A percentile compares a stretch with the other conserved stretches of the same genome.
These are phyloP conservation scores for Fraxinus paxiana DNA, from an alignment of 305 asterid genomes.

Conservation along the genomic window DNA sequence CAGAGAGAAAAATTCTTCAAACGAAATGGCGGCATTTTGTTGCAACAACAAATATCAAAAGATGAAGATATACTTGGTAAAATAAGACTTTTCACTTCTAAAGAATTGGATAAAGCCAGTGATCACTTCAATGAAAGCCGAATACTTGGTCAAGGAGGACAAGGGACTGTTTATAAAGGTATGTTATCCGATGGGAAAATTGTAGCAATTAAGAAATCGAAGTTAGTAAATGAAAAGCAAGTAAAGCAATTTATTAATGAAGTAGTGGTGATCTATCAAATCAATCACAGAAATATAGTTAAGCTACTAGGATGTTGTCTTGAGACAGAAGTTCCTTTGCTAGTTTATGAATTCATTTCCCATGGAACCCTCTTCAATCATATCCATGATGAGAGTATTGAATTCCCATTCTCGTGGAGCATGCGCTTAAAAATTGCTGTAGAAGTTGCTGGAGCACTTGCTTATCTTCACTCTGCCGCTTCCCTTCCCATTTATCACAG, in stretches of 20 bases:
- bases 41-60: not conserved
- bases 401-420: slow-evolving; percentile 12
- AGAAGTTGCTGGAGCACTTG: slow-evolving; percentile 27
- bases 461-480: slow-evolving; percentile 26
- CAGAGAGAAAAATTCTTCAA: not conserved
- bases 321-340: not conserved
- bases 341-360: not conserved
- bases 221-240: not conserved
- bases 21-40: not conserved
- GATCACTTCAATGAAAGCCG: slow-evolving; percentile 5
- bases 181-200: not conserved
- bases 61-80: not conserved
- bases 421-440: slow-evolving; percentile 22
- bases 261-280: slow-evolving; percentile 6
- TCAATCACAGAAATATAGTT: slow-evolving; percentile 15
- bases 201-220: slow-evolving; percentile 12
- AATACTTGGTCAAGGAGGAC: not conserved
- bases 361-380: slow-evolving; percentile 17
- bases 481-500: slow-evolving; percentile 20
- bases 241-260: slow-evolving; percentile 17
- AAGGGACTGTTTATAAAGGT: not conserved
- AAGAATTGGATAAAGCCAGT: slow-evolving; percentile 2
- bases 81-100: slow-evolving; percentile 1
- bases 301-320: not conserved
- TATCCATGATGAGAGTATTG: slow-evolving; percentile 4